Conservation (phyloP, 2,329 filamentous ascomycete genomes). For the Trichoderma atrobrunneum region DNA sequence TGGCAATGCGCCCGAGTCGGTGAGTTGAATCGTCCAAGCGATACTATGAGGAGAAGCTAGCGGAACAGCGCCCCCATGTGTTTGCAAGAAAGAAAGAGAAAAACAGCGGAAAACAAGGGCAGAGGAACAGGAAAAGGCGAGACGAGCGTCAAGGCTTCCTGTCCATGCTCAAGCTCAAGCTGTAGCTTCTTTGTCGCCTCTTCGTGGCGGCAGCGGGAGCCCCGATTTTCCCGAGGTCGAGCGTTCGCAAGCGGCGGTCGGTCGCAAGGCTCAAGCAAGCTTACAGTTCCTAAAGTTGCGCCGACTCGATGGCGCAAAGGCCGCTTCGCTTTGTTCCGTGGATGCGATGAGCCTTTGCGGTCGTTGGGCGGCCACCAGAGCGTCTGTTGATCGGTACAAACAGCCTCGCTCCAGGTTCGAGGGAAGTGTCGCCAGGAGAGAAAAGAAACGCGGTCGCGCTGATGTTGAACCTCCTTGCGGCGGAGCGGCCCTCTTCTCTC, state of each 20-base stretch:
- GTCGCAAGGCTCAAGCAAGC: background rate
- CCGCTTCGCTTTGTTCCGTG: background rate
- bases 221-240: slow-evolving; percentile 10
- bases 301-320: slow-evolving; percentile 11
- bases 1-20: slow-evolving; percentile 29
- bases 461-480: slow-evolving; percentile 18
- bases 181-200: background rate
- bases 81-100: background rate
- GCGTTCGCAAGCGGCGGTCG: slow-evolving; percentile 5
- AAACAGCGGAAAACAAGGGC: background rate
- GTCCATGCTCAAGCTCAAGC: slow-evolving; percentile 21
- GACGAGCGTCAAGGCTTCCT: slow-evolving; percentile 19
- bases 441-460: slow-evolving; percentile 24
- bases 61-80: background rate
- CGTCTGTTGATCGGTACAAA: background rate
- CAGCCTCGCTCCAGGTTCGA: background rate
- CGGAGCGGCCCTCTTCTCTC: slow-evolving; percentile 11
- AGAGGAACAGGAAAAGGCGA: background rate
- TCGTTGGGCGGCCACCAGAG: background rate
- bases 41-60: background rate
- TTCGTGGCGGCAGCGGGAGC: background rate
- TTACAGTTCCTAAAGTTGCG: background rate
- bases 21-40: slow-evolving; percentile 3
- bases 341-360: background rate
- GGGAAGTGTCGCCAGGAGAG: slow-evolving; percentile 4